Evolutionary conservation across 164 flowering plant genomes (phyloP).

Genomic region (Nymphaea thermarum): DNA sequence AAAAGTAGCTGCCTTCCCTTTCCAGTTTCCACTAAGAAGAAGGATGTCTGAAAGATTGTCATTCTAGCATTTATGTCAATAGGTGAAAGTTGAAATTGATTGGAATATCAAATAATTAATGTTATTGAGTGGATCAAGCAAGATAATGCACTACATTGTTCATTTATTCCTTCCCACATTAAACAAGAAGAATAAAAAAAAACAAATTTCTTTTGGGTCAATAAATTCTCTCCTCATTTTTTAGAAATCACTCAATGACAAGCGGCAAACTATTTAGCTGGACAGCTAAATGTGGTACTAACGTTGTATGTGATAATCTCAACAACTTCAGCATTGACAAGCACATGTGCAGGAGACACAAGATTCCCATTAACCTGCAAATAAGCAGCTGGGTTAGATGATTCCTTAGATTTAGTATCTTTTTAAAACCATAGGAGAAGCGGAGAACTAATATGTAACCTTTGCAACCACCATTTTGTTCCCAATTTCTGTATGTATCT

Average conservation of each 20-base stretch:
- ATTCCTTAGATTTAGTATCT: neutral
- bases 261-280: too few relatives aligned
- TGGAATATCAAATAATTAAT: too few relatives aligned
- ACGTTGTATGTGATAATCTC: conserved; percentile 89
- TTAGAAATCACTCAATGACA: too few relatives aligned
- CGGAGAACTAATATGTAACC: conserved; percentile 25
- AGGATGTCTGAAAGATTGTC: too few relatives aligned
- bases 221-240: too few relatives aligned
- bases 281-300: conserved; percentile 15
- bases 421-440: neutral
- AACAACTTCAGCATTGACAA: conserved; percentile 96
- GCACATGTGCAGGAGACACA: conserved; percentile 80
- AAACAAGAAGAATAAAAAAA: neutral
- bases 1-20: too few relatives aligned
- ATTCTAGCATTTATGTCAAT: too few relatives aligned
- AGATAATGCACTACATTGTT: too few relatives aligned
- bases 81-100: too few relatives aligned
- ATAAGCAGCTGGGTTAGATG: neutral
- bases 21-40: too few relatives aligned
- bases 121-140: too few relatives aligned
- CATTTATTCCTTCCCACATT: too few relatives aligned
- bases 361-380: conserved; percentile 95
- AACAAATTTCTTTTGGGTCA: neutral
- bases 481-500: conserved; percentile 96
- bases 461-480: conserved; percentile 99